A percentile compares a stretch with the other conserved stretches of the same genome.
Conservation (phyloP, 148 eudicot genomes). For the Chenopodium formosanum region DNA sequence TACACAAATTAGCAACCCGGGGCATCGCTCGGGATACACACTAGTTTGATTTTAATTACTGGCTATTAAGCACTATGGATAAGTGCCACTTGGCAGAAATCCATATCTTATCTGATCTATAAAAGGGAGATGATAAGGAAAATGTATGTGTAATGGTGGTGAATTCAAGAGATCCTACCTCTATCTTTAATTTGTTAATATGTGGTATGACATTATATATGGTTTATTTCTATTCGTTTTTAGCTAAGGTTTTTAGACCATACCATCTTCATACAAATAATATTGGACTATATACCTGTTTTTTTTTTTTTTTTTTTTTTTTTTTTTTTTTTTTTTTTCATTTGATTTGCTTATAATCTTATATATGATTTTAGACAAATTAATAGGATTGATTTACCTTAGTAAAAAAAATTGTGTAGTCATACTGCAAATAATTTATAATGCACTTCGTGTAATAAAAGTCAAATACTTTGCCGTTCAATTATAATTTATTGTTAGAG, state of each 20-base stretch:
- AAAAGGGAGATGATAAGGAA: constrained; percentile 1
- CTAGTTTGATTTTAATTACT: constrained; percentile 6
- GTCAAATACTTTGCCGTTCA: no score
- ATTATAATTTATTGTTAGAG: no score
- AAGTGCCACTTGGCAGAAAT: constrained; percentile 36
- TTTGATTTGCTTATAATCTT: no score
- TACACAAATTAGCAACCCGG: no score
- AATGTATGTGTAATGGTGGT: constrained; percentile 16
- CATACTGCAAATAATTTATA: no score
- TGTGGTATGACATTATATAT: neutral
- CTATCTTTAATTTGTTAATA: neutral
- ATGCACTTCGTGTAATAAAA: no score
- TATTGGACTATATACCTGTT: neutral
- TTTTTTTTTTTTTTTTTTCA: no score
- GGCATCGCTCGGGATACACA: no score
- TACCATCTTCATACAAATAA: neutral
- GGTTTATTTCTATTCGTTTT: neutral
- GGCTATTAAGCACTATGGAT: constrained; percentile 19
- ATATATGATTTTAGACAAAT: no score
- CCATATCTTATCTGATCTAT: constrained; percentile 38
- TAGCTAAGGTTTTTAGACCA: neutral
- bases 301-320: no score
- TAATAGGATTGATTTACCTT: no score
- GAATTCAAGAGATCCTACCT: neutral
- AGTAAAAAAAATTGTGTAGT: no score